Percentiles rank a stretch among this genome's conserved stretches.
Conservation (phyloP, 805 yeast species). For the Candida palmyrensis region DNA sequence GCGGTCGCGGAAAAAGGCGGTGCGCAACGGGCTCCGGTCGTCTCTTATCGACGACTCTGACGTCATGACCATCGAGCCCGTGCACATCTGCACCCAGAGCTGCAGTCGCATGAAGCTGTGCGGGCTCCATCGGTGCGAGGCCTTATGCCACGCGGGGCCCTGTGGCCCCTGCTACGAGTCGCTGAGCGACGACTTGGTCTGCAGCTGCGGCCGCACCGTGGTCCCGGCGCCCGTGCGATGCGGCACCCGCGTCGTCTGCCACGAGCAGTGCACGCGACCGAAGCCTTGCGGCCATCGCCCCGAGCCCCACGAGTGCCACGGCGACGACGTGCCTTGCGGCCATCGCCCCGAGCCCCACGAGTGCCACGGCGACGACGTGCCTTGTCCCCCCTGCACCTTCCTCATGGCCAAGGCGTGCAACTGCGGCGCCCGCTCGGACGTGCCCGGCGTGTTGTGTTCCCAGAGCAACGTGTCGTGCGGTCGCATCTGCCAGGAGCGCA, state of each 20-base stretch:
- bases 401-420: slow-evolving; percentile 52
- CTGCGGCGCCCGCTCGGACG: slow-evolving; percentile 48
- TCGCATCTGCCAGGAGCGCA: slow-evolving; percentile 23
- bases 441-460: slow-evolving; percentile 66
- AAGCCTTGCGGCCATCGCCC: slow-evolving; percentile 66
- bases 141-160: slow-evolving; percentile 73
- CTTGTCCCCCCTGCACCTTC: slow-evolving; percentile 74
- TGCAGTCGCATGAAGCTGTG: slow-evolving; percentile 64
- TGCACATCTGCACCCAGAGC: slow-evolving; percentile 63
- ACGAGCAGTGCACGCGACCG: slow-evolving; percentile 55
- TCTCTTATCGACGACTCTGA: slow-evolving; percentile 38
- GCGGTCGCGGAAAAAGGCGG: slow-evolving; percentile 45
- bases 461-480: slow-evolving; percentile 66
- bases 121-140: slow-evolving; percentile 57
- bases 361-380: slow-evolving; percentile 63
- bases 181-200: slow-evolving; percentile 69
- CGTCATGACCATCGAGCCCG: slow-evolving; percentile 59
- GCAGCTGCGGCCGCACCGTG: slow-evolving; percentile 77
- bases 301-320: slow-evolving; percentile 73
- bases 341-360: slow-evolving; percentile 64
- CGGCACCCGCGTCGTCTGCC: slow-evolving; percentile 64
- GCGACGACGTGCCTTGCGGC: slow-evolving; percentile 68
- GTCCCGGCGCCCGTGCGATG: slow-evolving; percentile 82
- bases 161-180: slow-evolving; percentile 81
- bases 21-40: slow-evolving; percentile 40